phyloP scores from a whole-genome alignment of 176 grass and related monocot genomes.

The Oryza officinalis region DNA sequence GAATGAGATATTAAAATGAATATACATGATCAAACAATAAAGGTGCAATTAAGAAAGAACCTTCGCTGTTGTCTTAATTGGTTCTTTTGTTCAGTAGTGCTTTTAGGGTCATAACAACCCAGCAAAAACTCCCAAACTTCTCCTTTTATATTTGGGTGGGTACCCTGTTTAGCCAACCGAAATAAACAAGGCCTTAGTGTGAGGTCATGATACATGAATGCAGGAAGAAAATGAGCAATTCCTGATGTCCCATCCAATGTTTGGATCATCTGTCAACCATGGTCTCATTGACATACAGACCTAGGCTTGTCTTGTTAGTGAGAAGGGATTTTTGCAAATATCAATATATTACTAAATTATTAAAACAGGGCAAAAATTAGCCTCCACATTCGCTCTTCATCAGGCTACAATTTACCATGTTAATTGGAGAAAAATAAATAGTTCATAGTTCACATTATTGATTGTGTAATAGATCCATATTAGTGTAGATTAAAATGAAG shows the following conservation, averaged over 20 bases:
- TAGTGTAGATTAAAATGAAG: neutral
- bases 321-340: neutral
- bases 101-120: slow-evolving; percentile 92
- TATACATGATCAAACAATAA: slow-evolving; percentile 14
- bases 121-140: slow-evolving; percentile 96
- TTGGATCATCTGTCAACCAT: neutral
- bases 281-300: neutral
- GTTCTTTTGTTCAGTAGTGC: slow-evolving; percentile 71
- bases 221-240: neutral
- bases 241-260: neutral
- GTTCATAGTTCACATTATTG: neutral
- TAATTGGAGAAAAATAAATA: neutral
- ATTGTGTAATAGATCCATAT: neutral
- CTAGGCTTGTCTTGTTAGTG: neutral
- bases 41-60: slow-evolving; percentile 33
- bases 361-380: neutral
- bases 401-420: neutral
- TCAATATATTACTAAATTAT: too few species aligned
- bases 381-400: neutral
- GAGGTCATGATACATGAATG: neutral
- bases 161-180: slow-evolving; percentile 59
- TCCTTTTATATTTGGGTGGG: slow-evolving; percentile 91
- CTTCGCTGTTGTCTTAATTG: slow-evolving; percentile 73
- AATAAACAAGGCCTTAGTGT: neutral
- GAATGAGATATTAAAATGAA: slow-evolving; percentile 12